phyloP scores from a whole-genome alignment of 1,139 yeast genomes.

The Hyphopichia wangnamkhiaoensis region DNA sequence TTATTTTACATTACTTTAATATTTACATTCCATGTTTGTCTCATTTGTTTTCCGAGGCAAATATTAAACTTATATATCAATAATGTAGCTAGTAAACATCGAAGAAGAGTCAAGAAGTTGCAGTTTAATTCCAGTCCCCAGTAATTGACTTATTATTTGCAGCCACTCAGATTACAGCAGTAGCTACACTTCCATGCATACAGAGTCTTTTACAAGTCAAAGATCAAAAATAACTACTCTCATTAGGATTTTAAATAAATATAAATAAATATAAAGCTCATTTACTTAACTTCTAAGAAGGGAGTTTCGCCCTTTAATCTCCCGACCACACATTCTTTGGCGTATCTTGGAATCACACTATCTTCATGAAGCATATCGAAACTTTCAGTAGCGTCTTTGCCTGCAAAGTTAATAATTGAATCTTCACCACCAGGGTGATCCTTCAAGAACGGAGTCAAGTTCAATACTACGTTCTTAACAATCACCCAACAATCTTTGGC shows the following conservation, averaged over 20 bases:
- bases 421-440: slow-evolving; percentile 89
- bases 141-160: background rate
- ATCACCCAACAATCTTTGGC: slow-evolving; percentile 83
- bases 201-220: no score
- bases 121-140: background rate
- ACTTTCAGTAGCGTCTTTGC: slow-evolving; percentile 86
- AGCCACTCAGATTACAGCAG: background rate
- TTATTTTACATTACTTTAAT: no score
- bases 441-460: slow-evolving; percentile 74
- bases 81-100: no score
- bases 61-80: no score
- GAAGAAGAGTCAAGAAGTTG: no score
- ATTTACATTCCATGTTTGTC: no score
- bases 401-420: slow-evolving; percentile 76
- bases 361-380: slow-evolving; percentile 67
- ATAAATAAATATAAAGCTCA: background rate
- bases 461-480: slow-evolving; percentile 80
- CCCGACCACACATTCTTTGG: slow-evolving; percentile 49
- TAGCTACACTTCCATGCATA: no score
- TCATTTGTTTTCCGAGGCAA: no score
- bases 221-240: no score
- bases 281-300: slow-evolving; percentile 26
- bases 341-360: slow-evolving; percentile 51
- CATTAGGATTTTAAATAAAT: no score
- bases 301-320: slow-evolving; percentile 49